Conservation (phyloP, 1,139 yeast genomes). For the Pichia sp. region DNA sequence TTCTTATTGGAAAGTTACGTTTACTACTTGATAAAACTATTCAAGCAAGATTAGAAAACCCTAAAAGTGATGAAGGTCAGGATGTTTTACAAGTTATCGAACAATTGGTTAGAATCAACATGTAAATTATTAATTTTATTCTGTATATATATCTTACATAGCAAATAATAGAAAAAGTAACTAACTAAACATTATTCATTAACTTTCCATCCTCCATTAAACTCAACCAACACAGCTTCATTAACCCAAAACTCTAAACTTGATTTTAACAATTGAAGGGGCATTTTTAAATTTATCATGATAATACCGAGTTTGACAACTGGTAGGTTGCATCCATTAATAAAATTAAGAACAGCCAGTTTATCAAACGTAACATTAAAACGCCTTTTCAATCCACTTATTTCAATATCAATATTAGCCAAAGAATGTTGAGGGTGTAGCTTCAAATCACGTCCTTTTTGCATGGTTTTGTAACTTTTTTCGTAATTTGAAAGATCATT, state of each 20-base stretch:
- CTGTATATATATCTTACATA: background rate
- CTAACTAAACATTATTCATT: conserved; percentile 10
- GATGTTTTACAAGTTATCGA: conserved; percentile 35
- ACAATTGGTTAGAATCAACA: conserved; percentile 18
- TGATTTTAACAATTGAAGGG: conserved; percentile 34
- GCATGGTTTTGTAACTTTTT: conserved; percentile 35
- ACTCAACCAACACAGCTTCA: conserved; percentile 37
- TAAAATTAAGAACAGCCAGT: conserved; percentile 53
- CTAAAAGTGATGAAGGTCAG: conserved; percentile 28
- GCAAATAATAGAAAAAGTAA: background rate
- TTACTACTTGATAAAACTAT: conserved; percentile 60
- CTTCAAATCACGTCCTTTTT: conserved; percentile 54
- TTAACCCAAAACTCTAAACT: conserved; percentile 54
- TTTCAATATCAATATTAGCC: conserved; percentile 53
- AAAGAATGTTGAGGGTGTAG: conserved; percentile 58
- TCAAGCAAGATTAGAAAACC: conserved; percentile 48
- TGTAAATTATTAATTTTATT: too few species aligned
- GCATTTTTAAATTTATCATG: conserved; percentile 34
- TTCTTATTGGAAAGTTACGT: conserved; percentile 66
- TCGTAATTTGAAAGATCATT: conserved; percentile 38
- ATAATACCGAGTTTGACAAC: conserved; percentile 26
- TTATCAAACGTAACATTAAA: conserved; percentile 62
- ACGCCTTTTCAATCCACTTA: conserved; percentile 37
- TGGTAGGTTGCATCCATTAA: conserved; percentile 14
- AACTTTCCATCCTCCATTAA: conserved; percentile 16